Conservation (phyloP, 2,329 filamentous ascomycete genomes). For the Paecilomyces variotii region DNA sequence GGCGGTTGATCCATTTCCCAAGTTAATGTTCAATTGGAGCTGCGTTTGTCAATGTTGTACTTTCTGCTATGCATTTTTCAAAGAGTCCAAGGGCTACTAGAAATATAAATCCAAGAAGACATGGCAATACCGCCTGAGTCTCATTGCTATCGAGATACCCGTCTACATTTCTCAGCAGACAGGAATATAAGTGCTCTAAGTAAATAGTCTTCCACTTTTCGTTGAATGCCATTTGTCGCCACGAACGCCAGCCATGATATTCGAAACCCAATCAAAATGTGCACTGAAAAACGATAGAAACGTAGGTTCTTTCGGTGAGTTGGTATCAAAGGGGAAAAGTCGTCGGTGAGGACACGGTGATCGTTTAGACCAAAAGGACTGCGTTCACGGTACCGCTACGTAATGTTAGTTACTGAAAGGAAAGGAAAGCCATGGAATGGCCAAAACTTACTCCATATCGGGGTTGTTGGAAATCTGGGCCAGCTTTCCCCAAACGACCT, state of each 20-base stretch:
- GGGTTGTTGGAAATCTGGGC: slow-evolving; percentile 55
- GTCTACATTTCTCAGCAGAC: not conserved
- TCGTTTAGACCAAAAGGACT: slow-evolving; percentile 1
- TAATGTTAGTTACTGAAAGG: not conserved
- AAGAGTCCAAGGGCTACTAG: not conserved
- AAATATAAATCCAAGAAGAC: not conserved
- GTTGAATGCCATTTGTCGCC: not conserved
- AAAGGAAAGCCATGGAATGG: not conserved
- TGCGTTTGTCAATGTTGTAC: not conserved
- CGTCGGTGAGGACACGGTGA: not conserved
- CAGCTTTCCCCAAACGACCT: slow-evolving; percentile 87
- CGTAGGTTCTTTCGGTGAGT: not conserved
- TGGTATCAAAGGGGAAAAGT: not conserved
- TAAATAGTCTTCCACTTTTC: not conserved
- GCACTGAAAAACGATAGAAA: not conserved
- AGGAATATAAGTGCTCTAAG: not conserved
- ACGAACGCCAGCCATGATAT: not conserved
- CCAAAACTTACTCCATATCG: slow-evolving; percentile 44
- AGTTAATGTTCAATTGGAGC: not conserved
- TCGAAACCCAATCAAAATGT: not conserved
- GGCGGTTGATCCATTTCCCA: too few species aligned
- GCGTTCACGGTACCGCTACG: not conserved
- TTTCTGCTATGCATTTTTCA: too few species aligned
- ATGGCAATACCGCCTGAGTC: not conserved
- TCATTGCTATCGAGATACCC: not conserved